Conservation (phyloP, 768 basidiomycete species). For the Suillus bovinus region DNA sequence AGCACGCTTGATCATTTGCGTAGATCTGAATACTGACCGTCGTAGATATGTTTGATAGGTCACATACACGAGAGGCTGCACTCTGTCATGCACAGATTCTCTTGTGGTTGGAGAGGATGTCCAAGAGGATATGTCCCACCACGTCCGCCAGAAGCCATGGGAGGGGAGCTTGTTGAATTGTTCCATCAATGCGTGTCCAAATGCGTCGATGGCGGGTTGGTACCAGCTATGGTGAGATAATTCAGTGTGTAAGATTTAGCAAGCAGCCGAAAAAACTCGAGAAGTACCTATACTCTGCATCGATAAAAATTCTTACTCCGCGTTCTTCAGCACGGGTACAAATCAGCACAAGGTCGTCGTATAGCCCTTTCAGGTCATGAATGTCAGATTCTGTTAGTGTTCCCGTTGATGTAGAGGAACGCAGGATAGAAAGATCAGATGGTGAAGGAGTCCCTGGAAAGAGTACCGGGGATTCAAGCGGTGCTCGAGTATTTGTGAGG, state of each 20-base stretch:
- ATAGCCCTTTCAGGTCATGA: slow-evolving; percentile 56
- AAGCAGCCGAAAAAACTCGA: background rate
- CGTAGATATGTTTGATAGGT: slow-evolving; percentile 91
- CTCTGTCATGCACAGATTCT: slow-evolving; percentile 10
- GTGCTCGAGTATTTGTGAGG: slow-evolving; percentile 46
- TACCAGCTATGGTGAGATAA: slow-evolving; percentile 47
- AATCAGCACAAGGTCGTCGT: slow-evolving; percentile 61
- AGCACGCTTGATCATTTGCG: background rate
- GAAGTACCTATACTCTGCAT: slow-evolving; percentile 77
- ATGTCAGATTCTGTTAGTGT: slow-evolving; percentile 58
- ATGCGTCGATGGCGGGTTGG: slow-evolving; percentile 80
- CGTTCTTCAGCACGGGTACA: slow-evolving; percentile 61
- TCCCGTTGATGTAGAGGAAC: slow-evolving; percentile 18
- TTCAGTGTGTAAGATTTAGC: background rate
- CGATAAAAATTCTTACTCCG: slow-evolving; percentile 72
- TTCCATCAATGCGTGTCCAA: slow-evolving; percentile 71
- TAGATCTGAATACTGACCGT: slow-evolving; percentile 42
- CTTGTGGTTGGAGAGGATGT: background rate
- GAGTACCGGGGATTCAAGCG: slow-evolving; percentile 37
- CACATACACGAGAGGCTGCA: slow-evolving; percentile 75
- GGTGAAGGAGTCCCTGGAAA: slow-evolving; percentile 71
- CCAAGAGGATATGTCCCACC: background rate
- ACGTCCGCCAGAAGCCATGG: background rate
- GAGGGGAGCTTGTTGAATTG: slow-evolving; percentile 60
- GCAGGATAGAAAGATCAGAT: slow-evolving; percentile 58